Percentiles rank a stretch among this genome's conserved stretches.
phyloP scores from a whole-genome alignment of 192 early-diverging fungal genomes.

The Allomyces javanicus region DNA sequence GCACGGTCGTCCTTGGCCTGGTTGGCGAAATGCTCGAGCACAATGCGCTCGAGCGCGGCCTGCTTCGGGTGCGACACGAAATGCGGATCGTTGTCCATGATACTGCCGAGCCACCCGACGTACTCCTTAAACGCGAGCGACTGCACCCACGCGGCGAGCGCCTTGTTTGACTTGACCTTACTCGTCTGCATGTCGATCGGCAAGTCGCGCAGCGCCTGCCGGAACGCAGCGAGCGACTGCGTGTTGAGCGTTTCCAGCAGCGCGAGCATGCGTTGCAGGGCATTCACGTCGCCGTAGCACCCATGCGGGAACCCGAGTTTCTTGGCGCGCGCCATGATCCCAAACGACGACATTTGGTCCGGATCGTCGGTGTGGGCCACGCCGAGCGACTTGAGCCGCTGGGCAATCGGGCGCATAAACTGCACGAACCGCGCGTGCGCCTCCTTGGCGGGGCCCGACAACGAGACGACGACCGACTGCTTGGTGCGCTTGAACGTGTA shows the following conservation, averaged over 20 bases:
- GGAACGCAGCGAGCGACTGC: not conserved
- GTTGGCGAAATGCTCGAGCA: conserved; percentile 47
- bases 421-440: conserved; percentile 9
- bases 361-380: conserved; percentile 10
- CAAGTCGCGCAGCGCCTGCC: conserved; percentile 2
- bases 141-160: conserved; percentile 14
- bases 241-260: not conserved
- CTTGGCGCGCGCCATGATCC: conserved; percentile 18
- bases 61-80: conserved; percentile 70
- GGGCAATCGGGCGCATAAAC: conserved; percentile 12
- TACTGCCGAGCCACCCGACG: conserved; percentile 14
- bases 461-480: conserved; percentile 42
- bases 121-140: conserved; percentile 16
- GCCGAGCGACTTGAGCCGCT: conserved; percentile 10
- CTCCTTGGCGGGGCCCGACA: conserved; percentile 21
- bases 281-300: conserved; percentile 2
- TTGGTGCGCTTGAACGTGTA: conserved; percentile 47
- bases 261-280: not conserved
- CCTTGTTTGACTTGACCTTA: not conserved
- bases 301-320: conserved; percentile 1
- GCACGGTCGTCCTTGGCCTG: conserved; percentile 11
- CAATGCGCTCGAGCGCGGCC: conserved; percentile 33
- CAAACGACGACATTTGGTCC: conserved; percentile 17
- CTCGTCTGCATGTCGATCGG: not conserved
- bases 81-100: conserved; percentile 10